Evolutionary conservation across 2,329 filamentous ascomycete species (phyloP).

Genomic region (Diaporthe sp.): DNA sequence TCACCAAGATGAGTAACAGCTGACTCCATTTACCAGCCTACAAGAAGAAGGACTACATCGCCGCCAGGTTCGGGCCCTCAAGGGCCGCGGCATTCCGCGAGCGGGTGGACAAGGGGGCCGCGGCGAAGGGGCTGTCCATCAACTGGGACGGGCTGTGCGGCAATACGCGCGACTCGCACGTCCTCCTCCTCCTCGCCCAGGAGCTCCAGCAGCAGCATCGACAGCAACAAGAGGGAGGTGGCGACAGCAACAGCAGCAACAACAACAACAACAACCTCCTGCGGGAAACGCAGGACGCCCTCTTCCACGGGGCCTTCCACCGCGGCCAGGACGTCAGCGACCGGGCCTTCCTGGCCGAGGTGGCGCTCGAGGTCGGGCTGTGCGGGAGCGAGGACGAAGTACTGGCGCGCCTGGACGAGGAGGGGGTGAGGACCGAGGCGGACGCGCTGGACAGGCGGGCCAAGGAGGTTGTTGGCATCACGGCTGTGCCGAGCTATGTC

Average conservation of each 20-base stretch:
- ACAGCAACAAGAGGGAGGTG: neutral
- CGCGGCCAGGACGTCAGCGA: conserved; percentile 58
- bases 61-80: conserved; percentile 47
- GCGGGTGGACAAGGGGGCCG: conserved; percentile 52
- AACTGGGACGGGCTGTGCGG: conserved; percentile 59
- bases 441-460: conserved; percentile 50
- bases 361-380: conserved; percentile 52
- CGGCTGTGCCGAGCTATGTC: conserved; percentile 81
- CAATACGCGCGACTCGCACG: conserved; percentile 61
- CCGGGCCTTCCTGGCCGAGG: conserved; percentile 53
- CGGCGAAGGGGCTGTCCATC: conserved; percentile 56
- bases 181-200: conserved; percentile 60
- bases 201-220: conserved; percentile 37
- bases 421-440: conserved; percentile 47
- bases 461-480: conserved; percentile 57
- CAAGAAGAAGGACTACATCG: conserved; percentile 56
- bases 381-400: conserved; percentile 44
- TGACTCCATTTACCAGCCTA: conserved; percentile 47
- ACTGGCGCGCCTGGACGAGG: conserved; percentile 47
- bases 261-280: conserved; percentile 33
- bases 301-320: conserved; percentile 61
- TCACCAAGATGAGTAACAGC: neutral
- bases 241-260: no score
- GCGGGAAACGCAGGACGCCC: conserved; percentile 54
- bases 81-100: conserved; percentile 48